phyloP scores from a whole-genome alignment of 176 grass and related monocot genomes.

The Tuctoria greenei region DNA sequence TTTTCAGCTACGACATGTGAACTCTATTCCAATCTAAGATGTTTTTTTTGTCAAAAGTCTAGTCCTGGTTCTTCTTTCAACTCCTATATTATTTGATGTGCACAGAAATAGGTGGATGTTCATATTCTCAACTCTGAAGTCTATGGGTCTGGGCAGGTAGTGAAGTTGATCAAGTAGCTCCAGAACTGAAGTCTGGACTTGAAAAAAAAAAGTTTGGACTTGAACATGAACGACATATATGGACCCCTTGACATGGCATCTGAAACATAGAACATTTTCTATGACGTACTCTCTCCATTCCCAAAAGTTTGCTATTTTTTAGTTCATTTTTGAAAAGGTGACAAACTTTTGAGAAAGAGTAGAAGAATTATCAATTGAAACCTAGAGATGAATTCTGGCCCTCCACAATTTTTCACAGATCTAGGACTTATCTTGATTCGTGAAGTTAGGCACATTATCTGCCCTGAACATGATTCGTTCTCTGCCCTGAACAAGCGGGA shows the following conservation, averaged over 20 bases:
- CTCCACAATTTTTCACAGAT: not conserved
- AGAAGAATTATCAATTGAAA: not conserved
- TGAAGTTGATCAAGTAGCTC: not conserved
- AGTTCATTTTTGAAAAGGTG: no score
- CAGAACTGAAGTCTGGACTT: not conserved
- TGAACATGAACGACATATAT: not conserved
- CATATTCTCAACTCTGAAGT: not conserved
- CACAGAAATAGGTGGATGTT: not conserved
- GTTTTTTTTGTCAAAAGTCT: not conserved
- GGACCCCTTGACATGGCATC: not conserved
- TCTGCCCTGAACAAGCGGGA: not conserved
- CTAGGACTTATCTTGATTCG: not conserved
- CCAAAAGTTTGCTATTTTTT: no score
- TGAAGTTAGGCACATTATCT: not conserved
- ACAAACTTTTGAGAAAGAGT: no score
- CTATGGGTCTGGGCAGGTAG: not conserved
- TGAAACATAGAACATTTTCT: not conserved
- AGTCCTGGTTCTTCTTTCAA: not conserved
- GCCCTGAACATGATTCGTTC: no score
- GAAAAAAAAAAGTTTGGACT: not conserved
- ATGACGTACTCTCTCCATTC: no score
- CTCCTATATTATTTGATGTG: not conserved
- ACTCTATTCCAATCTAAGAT: slow-evolving; percentile 12
- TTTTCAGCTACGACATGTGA: not conserved
- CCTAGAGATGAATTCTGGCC: not conserved